A percentile compares a stretch with the other conserved stretches of the same genome.
These are phyloP conservation scores for Aspergillus nidulans DNA, from an alignment of 495 filamentous ascomycete species.

Conservation along the genomic window DNA sequence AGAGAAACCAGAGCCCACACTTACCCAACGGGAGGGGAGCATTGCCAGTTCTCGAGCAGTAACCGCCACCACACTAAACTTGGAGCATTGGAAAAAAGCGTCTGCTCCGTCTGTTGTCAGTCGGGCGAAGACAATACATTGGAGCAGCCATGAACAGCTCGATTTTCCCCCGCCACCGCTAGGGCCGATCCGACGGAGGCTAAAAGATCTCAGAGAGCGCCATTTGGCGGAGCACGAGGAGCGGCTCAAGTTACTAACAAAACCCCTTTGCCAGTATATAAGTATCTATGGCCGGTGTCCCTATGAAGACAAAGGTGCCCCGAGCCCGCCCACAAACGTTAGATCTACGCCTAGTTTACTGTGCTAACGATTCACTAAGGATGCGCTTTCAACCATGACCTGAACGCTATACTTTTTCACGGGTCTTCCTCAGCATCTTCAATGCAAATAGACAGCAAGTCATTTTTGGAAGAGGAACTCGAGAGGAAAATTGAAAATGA, in stretches of 20 bases:
- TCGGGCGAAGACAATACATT: neutral
- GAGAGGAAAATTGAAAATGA: neutral
- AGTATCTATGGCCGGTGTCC: too few relatives aligned
- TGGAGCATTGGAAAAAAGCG: slow-evolving; percentile 2
- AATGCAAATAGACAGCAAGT: neutral
- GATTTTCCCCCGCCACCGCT: neutral
- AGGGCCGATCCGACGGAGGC: neutral
- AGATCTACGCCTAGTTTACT: too few relatives aligned
- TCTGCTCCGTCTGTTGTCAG: slow-evolving; percentile 5
- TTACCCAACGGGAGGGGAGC: neutral
- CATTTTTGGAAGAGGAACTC: neutral
- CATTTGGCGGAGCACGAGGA: neutral
- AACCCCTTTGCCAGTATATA: too few relatives aligned
- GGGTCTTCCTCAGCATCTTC: too few relatives aligned
- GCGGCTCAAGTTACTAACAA: neutral
- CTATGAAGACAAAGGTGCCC: too few relatives aligned
- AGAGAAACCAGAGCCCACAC: neutral
- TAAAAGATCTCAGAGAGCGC: neutral
- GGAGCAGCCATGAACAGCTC: neutral
- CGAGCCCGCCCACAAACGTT: too few relatives aligned
- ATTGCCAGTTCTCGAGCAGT: neutral
- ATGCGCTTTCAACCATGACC: too few relatives aligned
- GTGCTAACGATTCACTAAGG: too few relatives aligned
- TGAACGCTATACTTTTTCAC: too few relatives aligned
- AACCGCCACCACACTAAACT: slow-evolving; percentile 4